These are phyloP conservation scores for Musa schizocarpa DNA, from an alignment of 176 grass and related monocot genomes.

Conservation along the genomic window DNA sequence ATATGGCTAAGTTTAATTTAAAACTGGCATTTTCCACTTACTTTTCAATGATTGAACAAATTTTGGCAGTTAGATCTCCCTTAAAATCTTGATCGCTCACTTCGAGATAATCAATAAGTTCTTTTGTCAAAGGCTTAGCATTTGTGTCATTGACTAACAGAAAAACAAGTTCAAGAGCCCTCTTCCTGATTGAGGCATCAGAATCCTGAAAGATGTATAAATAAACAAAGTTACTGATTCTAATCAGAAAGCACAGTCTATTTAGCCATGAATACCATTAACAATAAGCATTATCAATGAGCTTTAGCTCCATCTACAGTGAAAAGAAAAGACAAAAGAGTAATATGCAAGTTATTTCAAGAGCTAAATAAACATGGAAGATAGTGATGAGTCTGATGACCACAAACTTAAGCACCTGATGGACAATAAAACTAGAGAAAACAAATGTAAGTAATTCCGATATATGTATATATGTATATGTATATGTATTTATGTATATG, in stretches of 20 bases:
- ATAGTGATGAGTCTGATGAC: too few species aligned
- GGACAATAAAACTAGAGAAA: background rate
- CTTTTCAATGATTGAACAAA: constrained; percentile 96
- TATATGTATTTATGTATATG: too few species aligned
- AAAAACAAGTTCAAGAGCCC: constrained; percentile 89
- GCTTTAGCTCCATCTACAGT: background rate
- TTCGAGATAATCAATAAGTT: constrained; percentile 97
- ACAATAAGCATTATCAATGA: background rate
- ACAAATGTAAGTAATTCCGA: background rate
- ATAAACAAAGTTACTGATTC: background rate
- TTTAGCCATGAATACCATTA: background rate
- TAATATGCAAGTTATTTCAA: background rate
- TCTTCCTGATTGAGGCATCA: constrained; percentile 98
- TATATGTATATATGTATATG: too few species aligned
- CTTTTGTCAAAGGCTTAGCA: constrained; percentile 85
- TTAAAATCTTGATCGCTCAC: constrained; percentile 96
- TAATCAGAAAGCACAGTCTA: background rate
- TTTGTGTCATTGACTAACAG: constrained; percentile 87
- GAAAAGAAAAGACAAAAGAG: background rate
- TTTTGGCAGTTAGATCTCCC: constrained; percentile 84
- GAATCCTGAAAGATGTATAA: constrained; percentile 69
- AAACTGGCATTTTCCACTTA: constrained; percentile 34
- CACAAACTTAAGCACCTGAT: background rate
- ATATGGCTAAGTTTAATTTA: background rate
- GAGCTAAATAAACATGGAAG: background rate